A percentile compares a stretch with the other conserved stretches of the same genome.
Evolutionary conservation across 2,329 filamentous ascomycete genomes (phyloP).

Genomic region (Ceratocystis eucalypticola): DNA sequence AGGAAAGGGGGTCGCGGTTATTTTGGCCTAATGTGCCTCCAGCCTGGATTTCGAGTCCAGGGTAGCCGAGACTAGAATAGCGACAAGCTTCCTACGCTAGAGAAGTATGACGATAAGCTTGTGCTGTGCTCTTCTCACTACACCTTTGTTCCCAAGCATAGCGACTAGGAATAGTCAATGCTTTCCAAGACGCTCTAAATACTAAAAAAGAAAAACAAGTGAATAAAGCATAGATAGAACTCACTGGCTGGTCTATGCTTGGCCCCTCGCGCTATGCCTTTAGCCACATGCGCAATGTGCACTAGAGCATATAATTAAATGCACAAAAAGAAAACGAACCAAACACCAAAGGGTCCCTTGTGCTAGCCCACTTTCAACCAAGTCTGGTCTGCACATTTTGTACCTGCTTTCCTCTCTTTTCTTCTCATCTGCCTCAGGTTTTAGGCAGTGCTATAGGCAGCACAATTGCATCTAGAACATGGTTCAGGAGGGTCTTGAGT

Average conservation of each 20-base stretch:
- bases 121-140: neutral
- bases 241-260: neutral
- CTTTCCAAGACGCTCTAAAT: neutral
- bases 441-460: no score
- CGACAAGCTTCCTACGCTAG: neutral
- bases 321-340: neutral
- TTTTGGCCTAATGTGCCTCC: neutral
- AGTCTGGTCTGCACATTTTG: no score
- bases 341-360: neutral
- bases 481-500: neutral
- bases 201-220: neutral
- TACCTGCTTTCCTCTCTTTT: neutral
- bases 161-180: neutral
- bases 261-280: no score
- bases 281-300: no score
- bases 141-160: neutral
- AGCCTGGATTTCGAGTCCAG: neutral
- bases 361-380: no score
- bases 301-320: no score
- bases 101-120: neutral
- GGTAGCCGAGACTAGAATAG: neutral
- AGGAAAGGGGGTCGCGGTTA: neutral
- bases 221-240: neutral
- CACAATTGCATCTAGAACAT: neutral
- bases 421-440: neutral